Base-by-base conservation (phyloP, 441 rosid genomes). In the Aquilaria agallochum region DNA sequence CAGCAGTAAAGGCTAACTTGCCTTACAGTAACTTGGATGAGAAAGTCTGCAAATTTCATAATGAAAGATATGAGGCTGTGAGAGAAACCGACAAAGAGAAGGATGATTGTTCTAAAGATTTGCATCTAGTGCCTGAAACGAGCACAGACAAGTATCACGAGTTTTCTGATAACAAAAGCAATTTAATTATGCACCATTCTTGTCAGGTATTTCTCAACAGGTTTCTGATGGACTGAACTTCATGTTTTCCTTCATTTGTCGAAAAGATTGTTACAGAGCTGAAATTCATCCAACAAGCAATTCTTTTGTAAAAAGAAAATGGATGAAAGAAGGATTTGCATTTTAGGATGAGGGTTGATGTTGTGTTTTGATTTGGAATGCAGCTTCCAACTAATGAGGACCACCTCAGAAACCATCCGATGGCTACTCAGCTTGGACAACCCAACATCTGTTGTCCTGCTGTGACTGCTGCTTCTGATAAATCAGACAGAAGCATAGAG, bases 1-100 rank as follows among this genome's bases (percentile, higher is more conserved):
- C 83, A 34, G 72, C 88, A 30, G 89, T 84, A n/a, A 72, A 74
- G 15, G 80, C 76, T 31, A 85, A 74, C 68, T 74, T 81, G 70
- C 80, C 80, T 34, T 79, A 80, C 2, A 75, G 64, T 20, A 74
- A 49, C 56, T 53, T 66, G 44, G 64, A 59, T 65, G 74, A 56
- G 73, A 64, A 36, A 7, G 15, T 68, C 34, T 31, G 53, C 55
- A 33, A 64, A 51, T 47, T 58, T 56, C 55, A 63, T 53, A 58
- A 62, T 61, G 60, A 62, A 50, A 75, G 69, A 9, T 62, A 66
- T 53, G 8, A 11, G 13, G 34, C 54, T 48, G 57, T 50, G 54
- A 55, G 71, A 60, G 56, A 59, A 60, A 36, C 15, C 5, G 48
- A 68, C 65, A 33, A 56, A 8, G 9, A 58, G 67, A 52, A 52